Evolutionary conservation across 1,284 basidiomycete genomes (phyloP).

Genomic region (Trichosporon sp.): DNA sequence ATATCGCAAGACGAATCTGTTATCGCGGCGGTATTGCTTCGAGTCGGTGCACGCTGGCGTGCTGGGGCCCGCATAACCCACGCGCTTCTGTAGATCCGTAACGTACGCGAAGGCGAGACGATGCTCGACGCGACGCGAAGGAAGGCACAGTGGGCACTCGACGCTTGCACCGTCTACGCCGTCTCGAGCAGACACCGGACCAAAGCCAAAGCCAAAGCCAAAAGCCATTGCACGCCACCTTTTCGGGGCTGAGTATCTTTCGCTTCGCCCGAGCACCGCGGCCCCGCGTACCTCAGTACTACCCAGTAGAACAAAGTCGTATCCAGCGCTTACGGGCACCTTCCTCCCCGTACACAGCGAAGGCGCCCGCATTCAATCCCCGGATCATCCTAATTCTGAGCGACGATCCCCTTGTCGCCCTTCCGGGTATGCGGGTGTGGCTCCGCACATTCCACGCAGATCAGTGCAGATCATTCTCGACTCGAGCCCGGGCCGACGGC

Average conservation of each 20-base stretch:
- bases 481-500: not conserved
- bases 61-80: too few relatives aligned
- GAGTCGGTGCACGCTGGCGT: too few relatives aligned
- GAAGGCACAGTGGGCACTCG: not conserved
- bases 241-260: not conserved
- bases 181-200: not conserved
- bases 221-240: not conserved
- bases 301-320: too few relatives aligned
- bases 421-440: too few relatives aligned
- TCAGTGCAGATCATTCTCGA: conserved; percentile 5
- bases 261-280: not conserved
- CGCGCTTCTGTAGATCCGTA: not conserved
- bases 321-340: not conserved
- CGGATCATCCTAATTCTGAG: not conserved
- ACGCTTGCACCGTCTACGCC: too few relatives aligned
- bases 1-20: too few relatives aligned
- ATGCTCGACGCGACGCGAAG: not conserved
- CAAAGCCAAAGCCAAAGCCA: too few relatives aligned
- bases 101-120: not conserved
- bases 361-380: not conserved
- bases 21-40: too few relatives aligned
- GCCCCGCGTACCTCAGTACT: too few relatives aligned
- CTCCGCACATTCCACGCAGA: conserved; percentile 2
- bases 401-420: too few relatives aligned
- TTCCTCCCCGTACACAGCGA: not conserved